Conservation (phyloP, 1,284 basidiomycete genomes). For the Rhizoctonia solani region DNA sequence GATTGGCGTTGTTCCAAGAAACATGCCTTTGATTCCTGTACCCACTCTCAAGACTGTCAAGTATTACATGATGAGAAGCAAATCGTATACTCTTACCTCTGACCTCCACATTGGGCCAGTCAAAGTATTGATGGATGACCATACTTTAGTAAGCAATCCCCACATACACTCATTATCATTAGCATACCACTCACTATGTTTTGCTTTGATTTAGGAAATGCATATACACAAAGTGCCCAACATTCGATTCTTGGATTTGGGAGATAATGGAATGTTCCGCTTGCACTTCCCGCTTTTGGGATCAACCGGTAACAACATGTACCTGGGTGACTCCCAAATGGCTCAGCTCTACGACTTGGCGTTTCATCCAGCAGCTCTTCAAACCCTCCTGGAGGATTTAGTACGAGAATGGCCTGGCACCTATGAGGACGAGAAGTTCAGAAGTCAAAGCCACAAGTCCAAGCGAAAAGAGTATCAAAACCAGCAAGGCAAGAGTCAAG, state of each 20-base stretch:
- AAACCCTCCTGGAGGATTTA: neutral
- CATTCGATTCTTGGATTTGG: constrained; percentile 5
- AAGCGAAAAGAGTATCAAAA: no score
- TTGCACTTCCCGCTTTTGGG: neutral
- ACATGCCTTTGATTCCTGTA: neutral
- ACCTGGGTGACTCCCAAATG: neutral
- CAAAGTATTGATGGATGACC: no score
- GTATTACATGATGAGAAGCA: constrained; percentile 7
- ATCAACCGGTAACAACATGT: neutral
- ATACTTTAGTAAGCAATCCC: no score
- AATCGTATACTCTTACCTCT: neutral
- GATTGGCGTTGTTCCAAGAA: neutral
- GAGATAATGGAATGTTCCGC: neutral
- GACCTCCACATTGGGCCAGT: constrained; percentile 22
- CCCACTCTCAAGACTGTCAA: neutral
- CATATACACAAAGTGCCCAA: constrained; percentile 6
- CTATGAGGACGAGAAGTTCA: neutral
- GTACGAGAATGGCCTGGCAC: neutral
- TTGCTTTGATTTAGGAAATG: neutral
- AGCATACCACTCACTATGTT: neutral
- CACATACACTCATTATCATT: no score
- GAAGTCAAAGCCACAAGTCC: neutral
- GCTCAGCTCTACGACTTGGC: neutral
- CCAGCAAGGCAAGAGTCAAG: neutral
- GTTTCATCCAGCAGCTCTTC: neutral